Evolutionary conservation across 2,329 filamentous ascomycete genomes (phyloP).

Genomic region (Lachnellula suecica): DNA sequence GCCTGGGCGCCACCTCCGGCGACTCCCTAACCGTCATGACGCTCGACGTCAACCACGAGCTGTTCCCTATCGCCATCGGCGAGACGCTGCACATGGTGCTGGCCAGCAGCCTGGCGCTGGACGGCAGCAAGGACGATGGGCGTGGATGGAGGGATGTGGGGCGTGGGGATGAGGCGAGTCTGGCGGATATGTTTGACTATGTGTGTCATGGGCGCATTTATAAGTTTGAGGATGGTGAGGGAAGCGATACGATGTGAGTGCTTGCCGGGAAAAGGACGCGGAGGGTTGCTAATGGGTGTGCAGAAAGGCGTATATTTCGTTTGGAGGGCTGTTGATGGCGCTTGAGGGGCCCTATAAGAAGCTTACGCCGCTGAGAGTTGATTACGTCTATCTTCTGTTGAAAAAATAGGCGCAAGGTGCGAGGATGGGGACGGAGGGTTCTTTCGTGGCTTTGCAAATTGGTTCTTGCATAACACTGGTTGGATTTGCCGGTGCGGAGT

Average conservation of each 20-base stretch:
- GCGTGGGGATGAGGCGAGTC: constrained; percentile 55
- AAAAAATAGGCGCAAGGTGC: constrained; percentile 66
- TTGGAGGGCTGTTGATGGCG: constrained; percentile 86
- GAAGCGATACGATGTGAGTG: constrained; percentile 82
- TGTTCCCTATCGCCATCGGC: constrained; percentile 74
- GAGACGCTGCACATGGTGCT: constrained; percentile 80
- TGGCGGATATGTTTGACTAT: constrained; percentile 83
- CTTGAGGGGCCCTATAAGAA: constrained; percentile 95
- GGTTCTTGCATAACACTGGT: constrained; percentile 18
- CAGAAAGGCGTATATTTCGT: constrained; percentile 92
- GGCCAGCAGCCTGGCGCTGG: constrained; percentile 81
- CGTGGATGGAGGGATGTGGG: constrained; percentile 80
- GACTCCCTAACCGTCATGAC: constrained; percentile 75
- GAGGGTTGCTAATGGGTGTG: constrained; percentile 9
- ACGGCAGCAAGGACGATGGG: constrained; percentile 76
- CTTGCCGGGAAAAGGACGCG: background rate
- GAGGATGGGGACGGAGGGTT: background rate
- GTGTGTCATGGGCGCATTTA: constrained; percentile 89
- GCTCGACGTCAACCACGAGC: constrained; percentile 91
- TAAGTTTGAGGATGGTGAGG: constrained; percentile 76
- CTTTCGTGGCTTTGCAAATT: background rate
- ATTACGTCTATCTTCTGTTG: constrained; percentile 88
- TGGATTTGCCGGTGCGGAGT: constrained; percentile 11
- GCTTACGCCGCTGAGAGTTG: constrained; percentile 85
- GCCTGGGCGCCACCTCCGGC: constrained; percentile 73